phyloP scores from a whole-genome alignment of 768 basidiomycete genomes.

The Coprinellus micaceus region DNA sequence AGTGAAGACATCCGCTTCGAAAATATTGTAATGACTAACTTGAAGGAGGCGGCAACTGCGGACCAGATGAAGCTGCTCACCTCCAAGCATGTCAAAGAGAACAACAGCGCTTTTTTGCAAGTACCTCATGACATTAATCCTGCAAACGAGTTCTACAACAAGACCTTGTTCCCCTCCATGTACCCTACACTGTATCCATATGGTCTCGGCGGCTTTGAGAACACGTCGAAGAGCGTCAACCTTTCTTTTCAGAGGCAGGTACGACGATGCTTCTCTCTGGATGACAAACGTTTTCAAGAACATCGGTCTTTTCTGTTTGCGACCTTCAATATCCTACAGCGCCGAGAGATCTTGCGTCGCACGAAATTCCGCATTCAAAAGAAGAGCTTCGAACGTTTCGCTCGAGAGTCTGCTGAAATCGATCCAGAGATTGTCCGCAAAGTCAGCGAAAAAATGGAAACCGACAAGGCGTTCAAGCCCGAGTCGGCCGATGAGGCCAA shows the following conservation, averaged over 20 bases:
- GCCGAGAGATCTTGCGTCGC: conserved; percentile 25
- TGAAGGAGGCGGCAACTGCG: not conserved
- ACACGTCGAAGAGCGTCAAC: conserved; percentile 11
- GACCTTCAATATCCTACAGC: conserved; percentile 39
- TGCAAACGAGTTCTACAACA: conserved; percentile 19
- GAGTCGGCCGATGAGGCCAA: conserved; percentile 18
- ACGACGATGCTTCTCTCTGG: conserved; percentile 26
- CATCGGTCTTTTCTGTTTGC: conserved; percentile 39
- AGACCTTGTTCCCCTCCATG: conserved; percentile 34
- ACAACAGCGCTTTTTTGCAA: not conserved
- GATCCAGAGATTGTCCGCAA: conserved; percentile 18
- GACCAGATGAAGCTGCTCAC: not conserved
- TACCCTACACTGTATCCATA: conserved; percentile 43
- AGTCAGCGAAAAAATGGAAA: conserved; percentile 20
- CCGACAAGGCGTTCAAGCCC: not conserved
- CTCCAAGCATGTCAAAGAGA: conserved; percentile 1
- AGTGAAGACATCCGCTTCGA: not conserved
- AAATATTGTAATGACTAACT: not conserved
- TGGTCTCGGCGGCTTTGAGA: conserved; percentile 40
- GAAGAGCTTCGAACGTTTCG: conserved; percentile 22
- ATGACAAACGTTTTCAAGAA: conserved; percentile 31
- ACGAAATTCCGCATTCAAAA: conserved; percentile 27
- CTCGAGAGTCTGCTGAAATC: conserved; percentile 20
- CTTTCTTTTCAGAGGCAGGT: conserved; percentile 32
- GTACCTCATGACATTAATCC: not conserved